Evolutionary conservation across 805 yeast genomes (phyloP).

Genomic region (Wickerhamiella occidentalis): DNA sequence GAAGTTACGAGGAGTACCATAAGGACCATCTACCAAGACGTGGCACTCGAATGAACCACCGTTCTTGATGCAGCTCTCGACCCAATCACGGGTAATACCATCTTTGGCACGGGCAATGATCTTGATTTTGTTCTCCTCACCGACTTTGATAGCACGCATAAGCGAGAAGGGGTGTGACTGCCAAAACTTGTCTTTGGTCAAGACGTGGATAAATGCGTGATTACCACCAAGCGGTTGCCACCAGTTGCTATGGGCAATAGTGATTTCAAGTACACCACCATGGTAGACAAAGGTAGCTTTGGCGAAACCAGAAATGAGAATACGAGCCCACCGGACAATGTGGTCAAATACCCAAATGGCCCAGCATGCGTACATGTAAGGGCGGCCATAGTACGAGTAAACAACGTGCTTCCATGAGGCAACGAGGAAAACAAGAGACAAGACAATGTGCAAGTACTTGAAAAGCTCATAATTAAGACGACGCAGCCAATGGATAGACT

Average conservation of each 20-base stretch:
- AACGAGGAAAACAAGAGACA: constrained; percentile 45
- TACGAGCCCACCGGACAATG: constrained; percentile 40
- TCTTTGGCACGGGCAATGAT: constrained; percentile 12
- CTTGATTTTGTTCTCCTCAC: constrained; percentile 10
- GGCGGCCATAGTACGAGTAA: constrained; percentile 10
- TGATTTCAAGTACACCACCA: constrained; percentile 17
- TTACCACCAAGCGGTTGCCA: constrained; percentile 44
- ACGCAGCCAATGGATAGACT: constrained; percentile 42
- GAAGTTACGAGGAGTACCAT: constrained; percentile 12
- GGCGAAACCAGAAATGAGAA: constrained; percentile 41
- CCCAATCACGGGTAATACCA: constrained; percentile 12
- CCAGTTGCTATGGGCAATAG: constrained; percentile 30
- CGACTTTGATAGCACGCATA: constrained; percentile 11
- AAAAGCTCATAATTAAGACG: constrained; percentile 46
- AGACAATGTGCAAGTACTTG: constrained; percentile 40
- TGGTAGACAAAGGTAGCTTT: constrained; percentile 21
- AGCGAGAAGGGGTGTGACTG: constrained; percentile 12
- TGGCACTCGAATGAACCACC: constrained; percentile 11
- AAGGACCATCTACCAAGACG: constrained; percentile 11
- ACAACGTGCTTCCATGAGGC: constrained; percentile 45
- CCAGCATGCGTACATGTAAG: constrained; percentile 31
- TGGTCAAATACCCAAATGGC: constrained; percentile 61
- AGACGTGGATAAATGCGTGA: constrained; percentile 39
- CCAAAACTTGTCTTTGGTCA: constrained; percentile 26
- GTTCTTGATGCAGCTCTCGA: constrained; percentile 11